These are phyloP conservation scores for Singerocomus inundabilis DNA, from an alignment of 1,284 basidiomycete species.

Conservation along the genomic window DNA sequence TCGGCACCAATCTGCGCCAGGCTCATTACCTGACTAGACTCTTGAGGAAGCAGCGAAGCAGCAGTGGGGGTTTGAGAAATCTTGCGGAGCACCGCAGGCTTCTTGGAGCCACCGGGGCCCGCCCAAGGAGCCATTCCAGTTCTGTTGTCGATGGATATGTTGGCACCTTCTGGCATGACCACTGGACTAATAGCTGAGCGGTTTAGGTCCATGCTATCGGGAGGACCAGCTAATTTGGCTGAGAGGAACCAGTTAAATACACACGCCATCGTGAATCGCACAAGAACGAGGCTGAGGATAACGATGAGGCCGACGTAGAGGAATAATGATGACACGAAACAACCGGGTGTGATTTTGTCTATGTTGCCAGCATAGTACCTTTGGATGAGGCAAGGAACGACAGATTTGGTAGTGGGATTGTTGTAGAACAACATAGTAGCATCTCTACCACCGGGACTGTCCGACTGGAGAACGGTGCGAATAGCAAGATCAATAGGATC, in stretches of 20 bases:
- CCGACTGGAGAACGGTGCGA: constrained; percentile 60
- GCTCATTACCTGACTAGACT: constrained; percentile 67
- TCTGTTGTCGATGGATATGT: constrained; percentile 83
- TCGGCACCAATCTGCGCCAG: constrained; percentile 90
- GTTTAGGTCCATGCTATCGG: constrained; percentile 64
- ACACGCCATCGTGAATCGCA: constrained; percentile 95
- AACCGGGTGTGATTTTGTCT: constrained; percentile 95
- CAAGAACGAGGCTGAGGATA: constrained; percentile 87
- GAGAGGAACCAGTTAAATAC: constrained; percentile 97
- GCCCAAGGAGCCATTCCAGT: constrained; percentile 95
- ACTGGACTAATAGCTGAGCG: constrained; percentile 87
- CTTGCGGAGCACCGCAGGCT: constrained; percentile 40
- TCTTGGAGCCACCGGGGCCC: constrained; percentile 50
- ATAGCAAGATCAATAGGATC: constrained; percentile 86
- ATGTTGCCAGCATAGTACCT: constrained; percentile 93
- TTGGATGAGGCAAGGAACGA: constrained; percentile 77
- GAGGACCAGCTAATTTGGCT: constrained; percentile 71
- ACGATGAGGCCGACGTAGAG: constrained; percentile 91
- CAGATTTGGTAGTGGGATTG: constrained; percentile 59
- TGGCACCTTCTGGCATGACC: constrained; percentile 94
- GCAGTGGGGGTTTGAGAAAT: constrained; percentile 43
- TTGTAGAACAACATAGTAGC: constrained; percentile 85
- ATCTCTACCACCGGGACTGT: constrained; percentile 73
- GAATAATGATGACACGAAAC: constrained; percentile 88
- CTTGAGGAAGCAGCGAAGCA: constrained; percentile 44